A percentile compares a stretch with the other conserved stretches of the same genome.
Conservation (phyloP, 2,329 filamentous ascomycete species). For the Fusarium longipes region DNA sequence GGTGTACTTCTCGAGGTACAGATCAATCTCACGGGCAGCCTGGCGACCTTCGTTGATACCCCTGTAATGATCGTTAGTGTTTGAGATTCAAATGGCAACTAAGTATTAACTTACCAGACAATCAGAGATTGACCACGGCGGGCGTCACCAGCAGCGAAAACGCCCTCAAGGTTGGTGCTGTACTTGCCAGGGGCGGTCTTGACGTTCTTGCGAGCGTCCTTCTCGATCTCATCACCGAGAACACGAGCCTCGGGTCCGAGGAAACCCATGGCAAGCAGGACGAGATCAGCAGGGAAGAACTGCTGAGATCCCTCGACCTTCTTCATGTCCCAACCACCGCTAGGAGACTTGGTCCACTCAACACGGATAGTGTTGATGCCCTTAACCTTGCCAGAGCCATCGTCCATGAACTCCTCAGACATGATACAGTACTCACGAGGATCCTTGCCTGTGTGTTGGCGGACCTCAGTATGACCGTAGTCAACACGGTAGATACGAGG, state of each 20-base stretch:
- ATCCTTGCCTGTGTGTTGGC: slow-evolving; percentile 95
- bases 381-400: slow-evolving; percentile 87
- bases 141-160: slow-evolving; percentile 96
- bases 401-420: slow-evolving; percentile 95
- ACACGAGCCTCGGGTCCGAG: slow-evolving; percentile 90
- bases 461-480: slow-evolving; percentile 95
- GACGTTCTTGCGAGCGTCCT: slow-evolving; percentile 93
- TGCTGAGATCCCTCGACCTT: slow-evolving; percentile 92
- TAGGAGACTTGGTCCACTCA: slow-evolving; percentile 91
- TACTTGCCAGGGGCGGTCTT: slow-evolving; percentile 93
- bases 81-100: not conserved
- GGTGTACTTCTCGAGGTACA: slow-evolving; percentile 83
- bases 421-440: slow-evolving; percentile 98
- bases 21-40: slow-evolving; percentile 90
- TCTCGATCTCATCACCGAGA: slow-evolving; percentile 88
- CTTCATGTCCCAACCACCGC: slow-evolving; percentile 98
- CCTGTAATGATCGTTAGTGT: slow-evolving; percentile 56
- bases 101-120: slow-evolving; percentile 77
- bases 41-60: slow-evolving; percentile 98
- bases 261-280: slow-evolving; percentile 97
- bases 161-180: slow-evolving; percentile 85
- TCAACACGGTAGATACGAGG: slow-evolving; percentile 98
- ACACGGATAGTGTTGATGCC: slow-evolving; percentile 96
- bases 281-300: slow-evolving; percentile 95
- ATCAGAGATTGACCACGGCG: slow-evolving; percentile 94